phyloP scores from a whole-genome alignment of 2,329 filamentous ascomycete genomes.

The Fusarium napiforme region DNA sequence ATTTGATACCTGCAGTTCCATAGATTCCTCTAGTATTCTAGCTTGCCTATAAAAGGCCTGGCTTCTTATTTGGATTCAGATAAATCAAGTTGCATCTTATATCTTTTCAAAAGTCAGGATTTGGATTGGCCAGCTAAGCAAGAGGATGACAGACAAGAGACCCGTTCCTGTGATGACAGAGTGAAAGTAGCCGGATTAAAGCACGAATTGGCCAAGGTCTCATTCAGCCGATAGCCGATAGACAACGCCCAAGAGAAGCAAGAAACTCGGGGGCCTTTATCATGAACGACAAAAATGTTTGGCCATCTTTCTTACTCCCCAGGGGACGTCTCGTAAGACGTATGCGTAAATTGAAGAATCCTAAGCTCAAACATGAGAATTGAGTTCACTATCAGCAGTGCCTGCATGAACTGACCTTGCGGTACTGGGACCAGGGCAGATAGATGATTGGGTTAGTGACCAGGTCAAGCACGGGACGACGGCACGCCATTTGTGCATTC shows the following conservation, averaged over 20 bases:
- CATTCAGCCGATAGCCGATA: neutral
- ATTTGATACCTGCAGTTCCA: neutral
- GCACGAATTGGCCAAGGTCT: neutral
- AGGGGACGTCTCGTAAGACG: neutral
- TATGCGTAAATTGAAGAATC: neutral
- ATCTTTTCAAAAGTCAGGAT: neutral
- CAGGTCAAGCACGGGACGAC: slow-evolving; percentile 32
- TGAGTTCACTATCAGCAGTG: neutral
- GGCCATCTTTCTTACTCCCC: neutral
- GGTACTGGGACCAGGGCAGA: slow-evolving; percentile 34
- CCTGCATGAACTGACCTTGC: slow-evolving; percentile 39
- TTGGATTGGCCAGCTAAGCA: neutral
- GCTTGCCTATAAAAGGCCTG: neutral
- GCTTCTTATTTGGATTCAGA: neutral
- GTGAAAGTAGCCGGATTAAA: neutral
- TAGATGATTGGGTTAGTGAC: slow-evolving; percentile 28
- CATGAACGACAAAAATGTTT: neutral
- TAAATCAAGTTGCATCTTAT: neutral
- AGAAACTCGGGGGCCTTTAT: neutral
- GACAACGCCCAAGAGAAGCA: neutral
- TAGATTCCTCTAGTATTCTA: neutral
- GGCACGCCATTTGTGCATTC: slow-evolving; percentile 40
- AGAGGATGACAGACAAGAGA: neutral
- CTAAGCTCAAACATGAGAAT: neutral
- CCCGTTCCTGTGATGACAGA: neutral